Evolutionary conservation across 2,329 filamentous ascomycete species (phyloP).

Genomic region (Pyricularia grisea): DNA sequence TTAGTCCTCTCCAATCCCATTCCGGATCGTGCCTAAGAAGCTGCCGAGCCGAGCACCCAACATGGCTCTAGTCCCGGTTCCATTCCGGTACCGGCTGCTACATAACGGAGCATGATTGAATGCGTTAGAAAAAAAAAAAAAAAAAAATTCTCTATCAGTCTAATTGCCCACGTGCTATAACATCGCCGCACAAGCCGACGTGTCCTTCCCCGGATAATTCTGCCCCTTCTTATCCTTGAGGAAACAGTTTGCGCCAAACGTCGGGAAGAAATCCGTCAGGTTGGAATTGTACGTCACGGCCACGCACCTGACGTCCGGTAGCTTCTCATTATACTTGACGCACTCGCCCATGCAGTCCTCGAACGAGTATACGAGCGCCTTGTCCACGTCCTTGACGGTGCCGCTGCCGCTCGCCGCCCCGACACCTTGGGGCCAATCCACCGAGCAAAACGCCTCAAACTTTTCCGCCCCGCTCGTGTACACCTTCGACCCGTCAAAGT

Average conservation of each 20-base stretch:
- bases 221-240: constrained; percentile 1
- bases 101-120: not conserved
- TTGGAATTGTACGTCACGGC: constrained; percentile 5
- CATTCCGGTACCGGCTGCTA: too few relatives aligned
- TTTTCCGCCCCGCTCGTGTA: not conserved
- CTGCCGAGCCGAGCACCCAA: too few relatives aligned
- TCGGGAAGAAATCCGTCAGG: not conserved
- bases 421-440: not conserved
- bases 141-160: too few relatives aligned
- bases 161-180: not conserved
- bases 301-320: not conserved
- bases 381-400: not conserved
- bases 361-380: not conserved
- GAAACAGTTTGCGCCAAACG: not conserved
- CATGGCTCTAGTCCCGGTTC: too few relatives aligned
- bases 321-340: not conserved
- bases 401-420: not conserved
- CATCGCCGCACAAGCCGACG: not conserved
- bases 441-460: not conserved
- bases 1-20: too few relatives aligned
- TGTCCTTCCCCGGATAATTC: not conserved
- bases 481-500: not conserved
- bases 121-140: too few relatives aligned
- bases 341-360: constrained; percentile 1
- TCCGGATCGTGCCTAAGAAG: too few relatives aligned